Evolutionary conservation across 495 filamentous ascomycete genomes (phyloP), one percentile per base, ranked within the genome.

Genomic region (Trichoderma erinaceum): DNA sequence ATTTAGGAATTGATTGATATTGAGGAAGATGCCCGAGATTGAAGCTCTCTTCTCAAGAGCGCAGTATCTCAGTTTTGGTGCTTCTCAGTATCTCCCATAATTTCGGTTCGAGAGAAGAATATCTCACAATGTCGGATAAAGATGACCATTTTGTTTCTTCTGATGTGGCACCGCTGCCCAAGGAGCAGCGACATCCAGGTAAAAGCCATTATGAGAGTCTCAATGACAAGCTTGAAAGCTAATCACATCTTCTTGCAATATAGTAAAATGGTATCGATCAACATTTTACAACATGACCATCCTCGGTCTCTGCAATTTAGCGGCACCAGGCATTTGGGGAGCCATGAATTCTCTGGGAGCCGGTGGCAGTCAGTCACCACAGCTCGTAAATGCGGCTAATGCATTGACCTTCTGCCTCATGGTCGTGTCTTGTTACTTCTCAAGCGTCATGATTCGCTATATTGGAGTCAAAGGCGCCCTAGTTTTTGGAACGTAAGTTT

Each of bases 271-370:
- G 86, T 85, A 87, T 75, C 83, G 84, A 41, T 85, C 84, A 18
- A 85, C 86, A 3, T 85, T 86, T 67, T 88, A 83, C 75, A 87
- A 88, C 78, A 84, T 86, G 41, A 79, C 85, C 18, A 81, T 90
- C 29, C 80, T 89, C 11, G 88, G 87, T 1, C 68, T 88, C 21
- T 88, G 84, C 77, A 87, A 85, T 70, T 84, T 90, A 69, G 77
- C 84, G 0, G 87, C 86, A 0, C 88, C 88, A 0, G 88, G 88
- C 0, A 84, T 90, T 70, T 90, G 88, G 88, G 82, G 81, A 32
- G 88, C 88, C 15, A 89, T 89, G 85, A 90, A 89, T 75, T 85
- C 83, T 0, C 81, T 90, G 18, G 88, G 88, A 43, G 88, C 87
- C 21, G 88, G 88, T 48, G 88, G 88, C 6, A 79, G 82, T 41